Evolutionary conservation across 331 rosid genomes (phyloP).

Genomic region (Quercus tomentella): DNA sequence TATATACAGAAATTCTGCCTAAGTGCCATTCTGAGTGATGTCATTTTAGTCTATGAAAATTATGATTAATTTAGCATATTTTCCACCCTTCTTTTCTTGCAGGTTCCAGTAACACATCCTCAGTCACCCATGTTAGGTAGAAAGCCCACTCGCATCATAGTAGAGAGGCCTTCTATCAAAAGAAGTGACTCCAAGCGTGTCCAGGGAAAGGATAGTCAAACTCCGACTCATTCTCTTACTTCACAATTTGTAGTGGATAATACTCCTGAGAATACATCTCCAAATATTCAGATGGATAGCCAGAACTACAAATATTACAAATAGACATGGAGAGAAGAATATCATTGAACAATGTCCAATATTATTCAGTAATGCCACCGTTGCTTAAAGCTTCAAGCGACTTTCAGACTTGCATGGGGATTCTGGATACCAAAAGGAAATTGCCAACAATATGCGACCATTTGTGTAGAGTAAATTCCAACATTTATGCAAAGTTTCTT

Average conservation of each 20-base stretch:
- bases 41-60: not conserved
- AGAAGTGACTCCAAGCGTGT: conserved; percentile 40
- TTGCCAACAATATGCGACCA: not conserved
- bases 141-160: conserved; percentile 1
- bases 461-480: not conserved
- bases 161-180: conserved; percentile 43
- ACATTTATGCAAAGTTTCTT: conserved; percentile 5
- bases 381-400: not conserved
- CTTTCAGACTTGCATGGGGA: not conserved
- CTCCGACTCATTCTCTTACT: conserved; percentile 36
- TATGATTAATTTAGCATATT: not conserved
- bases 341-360: not conserved
- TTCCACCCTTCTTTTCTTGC: conserved; percentile 5
- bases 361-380: not conserved
- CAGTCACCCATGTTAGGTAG: not conserved
- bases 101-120: conserved; percentile 43
- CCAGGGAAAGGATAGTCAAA: conserved; percentile 35
- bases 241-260: conserved; percentile 37
- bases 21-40: not conserved
- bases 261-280: conserved; percentile 65
- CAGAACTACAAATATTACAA: conserved; percentile 11
- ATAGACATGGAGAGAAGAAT: conserved; percentile 11
- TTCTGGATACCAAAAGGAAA: conserved; percentile 1
- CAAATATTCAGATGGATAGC: conserved; percentile 61
- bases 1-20: not conserved